Base-by-base conservation (phyloP, 2,329 filamentous ascomycete genomes). In the Thyridium curvatum region DNA sequence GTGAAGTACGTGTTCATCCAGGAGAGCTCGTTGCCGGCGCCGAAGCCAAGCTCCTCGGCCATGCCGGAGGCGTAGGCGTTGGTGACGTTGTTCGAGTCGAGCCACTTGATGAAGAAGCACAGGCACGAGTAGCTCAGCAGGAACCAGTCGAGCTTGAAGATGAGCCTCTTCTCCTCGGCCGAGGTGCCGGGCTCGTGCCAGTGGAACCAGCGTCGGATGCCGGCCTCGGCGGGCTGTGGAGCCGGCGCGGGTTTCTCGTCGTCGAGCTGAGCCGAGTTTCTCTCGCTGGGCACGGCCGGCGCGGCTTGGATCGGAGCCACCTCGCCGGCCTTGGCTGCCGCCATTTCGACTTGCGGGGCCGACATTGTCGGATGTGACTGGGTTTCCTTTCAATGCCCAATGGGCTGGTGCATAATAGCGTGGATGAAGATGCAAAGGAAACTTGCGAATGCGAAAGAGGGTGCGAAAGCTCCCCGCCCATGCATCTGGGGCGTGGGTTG, bases 61-160 rank as follows among this genome's bases (percentile, higher is more conserved):
- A 72, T 68, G 44, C 71, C 63, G 18, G 64, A 62, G 16, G 68
- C 57, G 39, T 70, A 74, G 3, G 70, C 70, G 47, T 72, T 72
- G 41, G 62, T 62, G 32, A 72, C 52, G 41, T 70, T 68, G 42
- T 61, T 63, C 31, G 60, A 57, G 44, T 72, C 69, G 9, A 72
- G 59, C 50, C 59, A 40, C 43, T 72, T 72, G 44, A 68, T 57
- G 43, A 71, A 72, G 41, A 63, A 71, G 17, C 60, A 64, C 3
- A 73, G 46, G 35, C 69, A 72, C 10, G 58, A 61, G 41, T 47
- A 59, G 12, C 46, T 52, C 7, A 63, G 29, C 7, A 74, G 58
- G 41, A 71, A 72, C 50, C 64, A 66, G 46, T 74, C 71, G 18
- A 73, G 61, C 50, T 74, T 74, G 39, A 64, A 56, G 14, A 72